Evolutionary conservation across 2,329 filamentous ascomycete genomes (phyloP).

Genomic region (Immersiporthe knoxdaviesiana): DNA sequence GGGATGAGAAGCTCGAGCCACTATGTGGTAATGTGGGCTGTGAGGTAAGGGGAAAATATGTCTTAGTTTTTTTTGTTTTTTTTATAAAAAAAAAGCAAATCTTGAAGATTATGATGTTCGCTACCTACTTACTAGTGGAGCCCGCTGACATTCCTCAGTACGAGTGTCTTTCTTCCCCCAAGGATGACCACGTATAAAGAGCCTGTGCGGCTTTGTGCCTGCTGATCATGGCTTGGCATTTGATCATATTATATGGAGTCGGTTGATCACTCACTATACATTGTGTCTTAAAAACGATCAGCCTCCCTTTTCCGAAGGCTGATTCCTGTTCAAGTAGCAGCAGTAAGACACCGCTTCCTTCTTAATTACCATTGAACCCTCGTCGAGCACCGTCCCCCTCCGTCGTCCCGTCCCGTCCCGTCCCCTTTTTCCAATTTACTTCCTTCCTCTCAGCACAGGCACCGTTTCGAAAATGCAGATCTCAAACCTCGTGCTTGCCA

Average conservation of each 20-base stretch:
- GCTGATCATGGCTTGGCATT: background rate
- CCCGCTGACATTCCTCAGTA: background rate
- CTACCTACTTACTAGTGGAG: background rate
- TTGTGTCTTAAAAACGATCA: background rate
- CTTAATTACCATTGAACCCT: background rate
- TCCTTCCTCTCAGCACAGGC: background rate
- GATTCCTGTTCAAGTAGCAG: background rate
- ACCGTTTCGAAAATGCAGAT: background rate
- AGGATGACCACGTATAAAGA: background rate
- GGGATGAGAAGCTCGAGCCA: slow-evolving; percentile 3
- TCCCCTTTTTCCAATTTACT: too few species aligned
- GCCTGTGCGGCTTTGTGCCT: background rate
- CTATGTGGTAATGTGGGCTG: slow-evolving; percentile 2
- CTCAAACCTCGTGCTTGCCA: slow-evolving; percentile 6
- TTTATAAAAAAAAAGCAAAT: background rate
- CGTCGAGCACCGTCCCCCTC: background rate
- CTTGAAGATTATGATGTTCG: slow-evolving; percentile 3
- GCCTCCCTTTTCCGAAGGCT: background rate
- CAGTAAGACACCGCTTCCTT: background rate
- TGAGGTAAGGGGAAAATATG: background rate
- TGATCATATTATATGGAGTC: background rate
- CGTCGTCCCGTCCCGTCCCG: too few species aligned
- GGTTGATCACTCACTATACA: background rate
- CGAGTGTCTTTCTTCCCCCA: background rate
- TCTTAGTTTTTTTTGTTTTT: background rate